These are phyloP conservation scores for Magnolia kwangsiensis DNA, from an alignment of 164 flowering plant species.

Conservation along the genomic window DNA sequence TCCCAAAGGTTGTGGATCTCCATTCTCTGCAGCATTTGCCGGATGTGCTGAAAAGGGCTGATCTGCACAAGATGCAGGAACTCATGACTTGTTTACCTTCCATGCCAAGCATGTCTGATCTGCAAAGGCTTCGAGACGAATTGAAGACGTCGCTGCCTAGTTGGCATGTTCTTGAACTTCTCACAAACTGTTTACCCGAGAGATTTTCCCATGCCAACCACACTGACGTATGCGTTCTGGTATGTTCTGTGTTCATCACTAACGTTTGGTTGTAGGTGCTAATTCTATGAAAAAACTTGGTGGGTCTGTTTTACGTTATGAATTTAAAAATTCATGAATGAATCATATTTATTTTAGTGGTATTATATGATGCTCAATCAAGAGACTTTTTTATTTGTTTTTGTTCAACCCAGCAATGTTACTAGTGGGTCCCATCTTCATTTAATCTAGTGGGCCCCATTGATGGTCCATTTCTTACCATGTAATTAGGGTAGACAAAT, in stretches of 20 bases:
- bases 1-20: conserved; percentile 76
- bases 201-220: conserved; percentile 59
- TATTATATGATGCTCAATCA: too few relatives aligned
- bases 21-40: conserved; percentile 59
- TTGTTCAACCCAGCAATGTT: too few relatives aligned
- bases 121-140: conserved; percentile 53
- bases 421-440: too few relatives aligned
- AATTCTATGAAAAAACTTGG: too few relatives aligned
- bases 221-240: conserved; percentile 79
- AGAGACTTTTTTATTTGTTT: too few relatives aligned
- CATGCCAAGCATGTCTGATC: conserved; percentile 62
- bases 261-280: too few relatives aligned
- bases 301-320: too few relatives aligned
- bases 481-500: too few relatives aligned
- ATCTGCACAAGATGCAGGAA: conserved; percentile 67
- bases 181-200: conserved; percentile 78
- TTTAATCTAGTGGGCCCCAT: too few relatives aligned
- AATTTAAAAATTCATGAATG: too few relatives aligned
- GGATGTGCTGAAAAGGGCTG: conserved; percentile 56
- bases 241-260: conserved; percentile 22
- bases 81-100: conserved; percentile 55
- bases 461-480: too few relatives aligned
- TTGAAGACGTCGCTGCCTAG: conserved; percentile 50
- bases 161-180: conserved; percentile 65
- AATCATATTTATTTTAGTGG: too few relatives aligned